Conservation (phyloP, 768 basidiomycete genomes). For the Amanita phalloides region DNA sequence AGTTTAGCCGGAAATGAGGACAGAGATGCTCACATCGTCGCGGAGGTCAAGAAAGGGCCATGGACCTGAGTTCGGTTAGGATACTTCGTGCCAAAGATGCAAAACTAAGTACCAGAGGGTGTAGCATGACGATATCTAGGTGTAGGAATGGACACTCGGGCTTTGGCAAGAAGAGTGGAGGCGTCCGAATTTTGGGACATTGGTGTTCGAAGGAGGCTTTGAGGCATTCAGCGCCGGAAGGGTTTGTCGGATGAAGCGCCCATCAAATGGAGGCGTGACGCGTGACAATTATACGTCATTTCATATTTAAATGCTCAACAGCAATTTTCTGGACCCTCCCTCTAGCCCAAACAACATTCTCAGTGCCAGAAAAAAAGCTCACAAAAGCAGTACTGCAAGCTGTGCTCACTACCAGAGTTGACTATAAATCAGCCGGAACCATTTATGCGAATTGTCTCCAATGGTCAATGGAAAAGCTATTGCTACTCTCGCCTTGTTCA, state of each 20-base stretch:
- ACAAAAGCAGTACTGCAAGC: too few relatives aligned
- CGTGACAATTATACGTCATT: too few relatives aligned
- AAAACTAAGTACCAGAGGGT: constrained; percentile 2
- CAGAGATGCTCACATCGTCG: neutral
- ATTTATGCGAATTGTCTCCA: neutral
- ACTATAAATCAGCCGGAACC: too few relatives aligned
- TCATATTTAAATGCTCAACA: too few relatives aligned
- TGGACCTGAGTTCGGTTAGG: neutral
- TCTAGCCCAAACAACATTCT: too few relatives aligned
- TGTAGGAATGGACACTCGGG: neutral
- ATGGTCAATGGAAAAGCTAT: constrained; percentile 38
- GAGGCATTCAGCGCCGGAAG: neutral
- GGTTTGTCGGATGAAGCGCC: neutral
- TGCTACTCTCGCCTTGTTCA: constrained; percentile 40
- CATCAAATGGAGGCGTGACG: too few relatives aligned
- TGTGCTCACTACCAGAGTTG: neutral
- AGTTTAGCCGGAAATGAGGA: neutral
- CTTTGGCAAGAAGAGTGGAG: neutral
- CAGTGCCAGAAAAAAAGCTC: too few relatives aligned
- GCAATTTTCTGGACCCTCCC: too few relatives aligned
- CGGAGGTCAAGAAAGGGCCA: constrained; percentile 5
- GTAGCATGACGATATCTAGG: constrained; percentile 4
- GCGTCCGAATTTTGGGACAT: neutral
- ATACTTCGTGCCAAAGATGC: neutral
- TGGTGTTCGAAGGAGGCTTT: too few relatives aligned